Conservation (phyloP, 2,329 filamentous ascomycete species). For the Boeremia lycopersici region DNA sequence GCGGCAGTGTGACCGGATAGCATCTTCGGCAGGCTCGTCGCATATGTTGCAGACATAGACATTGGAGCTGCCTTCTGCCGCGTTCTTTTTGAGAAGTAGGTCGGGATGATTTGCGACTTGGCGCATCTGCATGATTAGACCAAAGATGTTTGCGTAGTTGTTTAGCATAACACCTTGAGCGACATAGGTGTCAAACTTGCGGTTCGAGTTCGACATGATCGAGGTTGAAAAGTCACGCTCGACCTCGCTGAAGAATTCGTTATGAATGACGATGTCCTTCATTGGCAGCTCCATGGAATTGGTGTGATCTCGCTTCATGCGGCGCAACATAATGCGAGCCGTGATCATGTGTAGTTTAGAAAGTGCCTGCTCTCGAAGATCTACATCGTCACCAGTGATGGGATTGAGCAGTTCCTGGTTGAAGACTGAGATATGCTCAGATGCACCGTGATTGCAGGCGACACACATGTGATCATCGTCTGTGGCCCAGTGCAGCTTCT, state of each 20-base stretch:
- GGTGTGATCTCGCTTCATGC: slow-evolving; percentile 91
- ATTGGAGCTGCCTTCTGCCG: slow-evolving; percentile 84
- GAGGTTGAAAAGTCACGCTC: slow-evolving; percentile 95
- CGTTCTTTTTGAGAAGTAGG: slow-evolving; percentile 81
- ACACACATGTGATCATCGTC: slow-evolving; percentile 73
- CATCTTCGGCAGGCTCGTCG: slow-evolving; percentile 94
- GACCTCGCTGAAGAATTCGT: slow-evolving; percentile 95
- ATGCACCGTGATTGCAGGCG: slow-evolving; percentile 69
- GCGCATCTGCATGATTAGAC: slow-evolving; percentile 98
- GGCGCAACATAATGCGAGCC: slow-evolving; percentile 91
- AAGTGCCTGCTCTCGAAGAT: slow-evolving; percentile 72
- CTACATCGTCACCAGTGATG: slow-evolving; percentile 54
- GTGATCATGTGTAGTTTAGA: slow-evolving; percentile 85
- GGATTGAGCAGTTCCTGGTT: slow-evolving; percentile 95
- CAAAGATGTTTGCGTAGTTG: slow-evolving; percentile 95
- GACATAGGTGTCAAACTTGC: slow-evolving; percentile 95
- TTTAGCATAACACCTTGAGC: slow-evolving; percentile 89
- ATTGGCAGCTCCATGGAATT: slow-evolving; percentile 95
- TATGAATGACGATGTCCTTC: slow-evolving; percentile 89
- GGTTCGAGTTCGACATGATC: slow-evolving; percentile 89
- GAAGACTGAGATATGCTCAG: slow-evolving; percentile 79
- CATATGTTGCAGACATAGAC: slow-evolving; percentile 92
- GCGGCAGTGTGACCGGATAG: slow-evolving; percentile 87
- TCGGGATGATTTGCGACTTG: slow-evolving; percentile 97
- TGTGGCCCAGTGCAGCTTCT: slow-evolving; percentile 82